Conservation (phyloP, 805 yeast genomes). For the Spathaspora girioi region DNA sequence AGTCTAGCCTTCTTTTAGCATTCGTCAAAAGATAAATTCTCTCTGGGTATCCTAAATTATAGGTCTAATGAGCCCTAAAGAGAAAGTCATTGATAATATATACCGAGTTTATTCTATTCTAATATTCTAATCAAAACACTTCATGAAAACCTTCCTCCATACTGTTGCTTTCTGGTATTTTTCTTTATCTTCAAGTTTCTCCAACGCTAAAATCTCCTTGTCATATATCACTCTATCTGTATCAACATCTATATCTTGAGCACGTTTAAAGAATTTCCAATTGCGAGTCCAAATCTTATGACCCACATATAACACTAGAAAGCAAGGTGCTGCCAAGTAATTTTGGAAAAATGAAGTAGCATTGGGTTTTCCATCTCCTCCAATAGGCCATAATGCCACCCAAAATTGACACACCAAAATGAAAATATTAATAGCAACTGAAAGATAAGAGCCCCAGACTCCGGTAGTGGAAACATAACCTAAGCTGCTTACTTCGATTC, state of each 20-base stretch:
- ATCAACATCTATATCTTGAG: slow-evolving; percentile 28
- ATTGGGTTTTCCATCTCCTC: slow-evolving; percentile 20
- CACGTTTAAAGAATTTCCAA: slow-evolving; percentile 24
- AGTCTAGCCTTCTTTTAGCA: too few species aligned
- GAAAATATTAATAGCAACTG: slow-evolving; percentile 25
- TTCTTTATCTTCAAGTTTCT: slow-evolving; percentile 21
- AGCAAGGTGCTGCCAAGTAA: slow-evolving; percentile 30
- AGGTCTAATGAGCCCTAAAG: too few species aligned
- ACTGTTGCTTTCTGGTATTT: slow-evolving; percentile 14
- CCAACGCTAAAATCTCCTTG: slow-evolving; percentile 29
- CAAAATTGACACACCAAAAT: slow-evolving; percentile 41
- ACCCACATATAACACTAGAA: slow-evolving; percentile 25
- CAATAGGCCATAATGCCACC: slow-evolving; percentile 40
- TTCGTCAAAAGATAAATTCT: too few species aligned
- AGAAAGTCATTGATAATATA: background rate
- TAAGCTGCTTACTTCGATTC: slow-evolving; percentile 22
- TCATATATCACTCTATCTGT: slow-evolving; percentile 28
- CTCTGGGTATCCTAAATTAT: too few species aligned
- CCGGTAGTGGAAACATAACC: slow-evolving; percentile 40
- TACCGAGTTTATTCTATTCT: background rate
- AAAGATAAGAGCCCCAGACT: slow-evolving; percentile 34
- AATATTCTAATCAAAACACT: slow-evolving; percentile 7
- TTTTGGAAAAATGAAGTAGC: slow-evolving; percentile 29
- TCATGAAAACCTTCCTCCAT: slow-evolving; percentile 14
- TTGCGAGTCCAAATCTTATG: slow-evolving; percentile 30